Evolutionary conservation across 2,329 filamentous ascomycete genomes (phyloP).

Genomic region (Ophiostoma fasciatum): DNA sequence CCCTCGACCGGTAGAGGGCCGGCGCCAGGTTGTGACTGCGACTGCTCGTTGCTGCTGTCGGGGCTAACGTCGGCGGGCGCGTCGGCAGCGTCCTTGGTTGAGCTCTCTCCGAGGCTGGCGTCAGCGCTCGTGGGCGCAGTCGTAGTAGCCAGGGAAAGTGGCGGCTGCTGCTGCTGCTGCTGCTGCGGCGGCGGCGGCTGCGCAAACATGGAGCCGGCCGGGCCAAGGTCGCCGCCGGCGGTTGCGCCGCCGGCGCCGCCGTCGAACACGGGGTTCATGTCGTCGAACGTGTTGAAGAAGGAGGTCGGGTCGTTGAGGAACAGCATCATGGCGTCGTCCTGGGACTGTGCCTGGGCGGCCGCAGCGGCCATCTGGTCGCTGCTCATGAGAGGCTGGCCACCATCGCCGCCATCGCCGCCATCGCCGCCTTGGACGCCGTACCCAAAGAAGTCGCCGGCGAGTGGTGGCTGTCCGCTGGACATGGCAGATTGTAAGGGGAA

Average conservation of each 20-base stretch:
- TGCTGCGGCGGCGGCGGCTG: too few relatives aligned
- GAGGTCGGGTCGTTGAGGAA: slow-evolving; percentile 29
- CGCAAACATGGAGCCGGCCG: slow-evolving; percentile 3
- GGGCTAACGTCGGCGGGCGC: neutral
- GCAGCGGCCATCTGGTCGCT: slow-evolving; percentile 11
- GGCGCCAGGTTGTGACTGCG: slow-evolving; percentile 21
- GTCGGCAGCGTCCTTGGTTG: neutral
- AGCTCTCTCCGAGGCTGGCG: slow-evolving; percentile 11
- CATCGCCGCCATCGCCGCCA: too few relatives aligned
- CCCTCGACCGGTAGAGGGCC: slow-evolving; percentile 24
- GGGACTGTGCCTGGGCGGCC: slow-evolving; percentile 10
- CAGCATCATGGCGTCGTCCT: slow-evolving; percentile 25
- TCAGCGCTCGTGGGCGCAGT: too few relatives aligned
- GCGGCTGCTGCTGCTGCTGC: slow-evolving; percentile 9
- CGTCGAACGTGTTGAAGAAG: slow-evolving; percentile 10
- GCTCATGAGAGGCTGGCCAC: neutral
- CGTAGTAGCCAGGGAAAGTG: too few relatives aligned
- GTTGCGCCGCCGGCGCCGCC: too few relatives aligned
- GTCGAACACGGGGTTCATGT: neutral
- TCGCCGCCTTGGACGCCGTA: slow-evolving; percentile 4
- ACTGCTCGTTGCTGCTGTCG: slow-evolving; percentile 1
- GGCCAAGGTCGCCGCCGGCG: neutral
- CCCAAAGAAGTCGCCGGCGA: slow-evolving; percentile 9
- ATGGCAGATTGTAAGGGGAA: neutral
- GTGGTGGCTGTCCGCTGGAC: slow-evolving; percentile 5